These are phyloP conservation scores for Geotrichum reessii DNA, from an alignment of 1,139 yeast genomes.

Conservation along the genomic window DNA sequence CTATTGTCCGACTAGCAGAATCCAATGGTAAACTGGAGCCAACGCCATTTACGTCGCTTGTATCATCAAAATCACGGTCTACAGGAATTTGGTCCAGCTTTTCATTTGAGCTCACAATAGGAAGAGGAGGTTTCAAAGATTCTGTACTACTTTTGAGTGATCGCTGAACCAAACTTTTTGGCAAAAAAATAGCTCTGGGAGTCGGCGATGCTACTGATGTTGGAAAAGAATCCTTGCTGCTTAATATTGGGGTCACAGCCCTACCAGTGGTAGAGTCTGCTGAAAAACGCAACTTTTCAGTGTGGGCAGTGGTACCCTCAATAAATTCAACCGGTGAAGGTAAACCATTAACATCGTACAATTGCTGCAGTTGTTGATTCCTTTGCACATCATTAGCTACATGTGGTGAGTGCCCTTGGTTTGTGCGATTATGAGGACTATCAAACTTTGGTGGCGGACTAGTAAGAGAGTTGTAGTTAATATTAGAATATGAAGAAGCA, in stretches of 20 bases:
- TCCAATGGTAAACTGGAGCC: not conserved
- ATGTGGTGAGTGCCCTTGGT: not conserved
- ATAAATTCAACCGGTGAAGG: conserved; percentile 3
- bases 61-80: not conserved
- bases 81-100: not conserved
- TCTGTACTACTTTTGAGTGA: not conserved
- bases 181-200: conserved; percentile 1
- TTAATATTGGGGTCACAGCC: conserved; percentile 8
- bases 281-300: not conserved
- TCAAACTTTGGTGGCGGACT: not conserved
- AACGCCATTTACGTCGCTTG: not conserved
- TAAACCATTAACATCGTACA: not conserved
- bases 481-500: conserved; percentile 8
- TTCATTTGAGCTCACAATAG: not conserved
- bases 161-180: not conserved
- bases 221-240: not conserved
- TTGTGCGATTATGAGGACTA: not conserved
- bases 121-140: conserved; percentile 7
- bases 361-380: not conserved
- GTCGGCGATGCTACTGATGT: not conserved
- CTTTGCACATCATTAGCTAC: not conserved
- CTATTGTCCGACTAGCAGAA: not conserved
- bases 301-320: conserved; percentile 5
- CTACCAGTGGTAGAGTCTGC: not conserved
- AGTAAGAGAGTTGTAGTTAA: not conserved